phyloP scores from a whole-genome alignment of 2,329 filamentous ascomycete genomes.

The Pseudogymnoascus sp. region DNA sequence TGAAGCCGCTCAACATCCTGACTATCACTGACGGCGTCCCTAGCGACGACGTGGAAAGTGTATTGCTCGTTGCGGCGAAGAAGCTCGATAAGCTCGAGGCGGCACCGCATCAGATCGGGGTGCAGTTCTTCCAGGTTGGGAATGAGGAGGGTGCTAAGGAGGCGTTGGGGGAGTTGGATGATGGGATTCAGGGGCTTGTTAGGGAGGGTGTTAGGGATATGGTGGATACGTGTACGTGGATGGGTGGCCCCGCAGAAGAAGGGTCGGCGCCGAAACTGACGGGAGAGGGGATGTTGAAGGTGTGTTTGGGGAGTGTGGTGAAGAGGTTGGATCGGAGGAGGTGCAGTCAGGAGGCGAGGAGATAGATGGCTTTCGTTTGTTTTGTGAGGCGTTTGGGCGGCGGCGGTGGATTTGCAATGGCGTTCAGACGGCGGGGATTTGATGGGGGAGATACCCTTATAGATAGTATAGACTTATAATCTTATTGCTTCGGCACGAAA shows the following conservation, averaged over 20 bases:
- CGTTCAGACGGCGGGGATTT: not conserved
- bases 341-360: conserved; percentile 21
- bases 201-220: conserved; percentile 67
- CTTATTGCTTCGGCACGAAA: not conserved
- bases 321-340: conserved; percentile 50
- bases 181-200: conserved; percentile 53
- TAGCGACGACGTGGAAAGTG: conserved; percentile 67
- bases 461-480: not conserved
- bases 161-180: conserved; percentile 67
- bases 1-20: conserved; percentile 84
- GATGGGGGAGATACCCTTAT: not conserved
- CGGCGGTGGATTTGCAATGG: not conserved
- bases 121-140: conserved; percentile 96
- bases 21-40: conserved; percentile 85
- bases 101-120: conserved; percentile 73
- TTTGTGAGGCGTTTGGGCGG: not conserved
- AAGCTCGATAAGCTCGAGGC: conserved; percentile 64
- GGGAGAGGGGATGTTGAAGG: conserved; percentile 69
- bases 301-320: conserved; percentile 68
- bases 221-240: conserved; percentile 81
- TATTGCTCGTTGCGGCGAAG: conserved; percentile 59
- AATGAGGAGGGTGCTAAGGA: conserved; percentile 56
- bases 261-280: conserved; percentile 43
- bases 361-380: not conserved
- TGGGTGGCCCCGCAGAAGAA: conserved; percentile 33